Conservation (phyloP, 2,329 filamentous ascomycete genomes). For the Aquanectria penicillioides region DNA sequence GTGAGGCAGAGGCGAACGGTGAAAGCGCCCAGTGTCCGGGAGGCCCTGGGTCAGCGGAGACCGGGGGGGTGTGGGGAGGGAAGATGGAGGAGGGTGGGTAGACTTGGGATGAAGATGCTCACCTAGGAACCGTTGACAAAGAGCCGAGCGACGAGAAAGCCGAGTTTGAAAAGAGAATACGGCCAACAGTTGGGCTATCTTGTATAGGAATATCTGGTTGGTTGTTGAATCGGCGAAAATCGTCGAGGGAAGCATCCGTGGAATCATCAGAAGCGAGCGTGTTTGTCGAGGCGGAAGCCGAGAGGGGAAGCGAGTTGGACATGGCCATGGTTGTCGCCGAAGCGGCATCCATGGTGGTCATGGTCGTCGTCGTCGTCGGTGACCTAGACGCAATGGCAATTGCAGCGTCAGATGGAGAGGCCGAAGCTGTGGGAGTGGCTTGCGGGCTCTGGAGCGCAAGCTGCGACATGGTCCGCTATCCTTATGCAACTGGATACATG, state of each 20-base stretch:
- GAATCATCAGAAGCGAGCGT: neutral
- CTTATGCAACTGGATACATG: slow-evolving; percentile 42
- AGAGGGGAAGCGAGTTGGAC: slow-evolving; percentile 14
- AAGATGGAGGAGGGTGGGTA: slow-evolving; percentile 22
- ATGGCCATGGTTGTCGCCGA: slow-evolving; percentile 17
- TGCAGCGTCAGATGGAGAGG: slow-evolving; percentile 14
- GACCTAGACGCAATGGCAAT: slow-evolving; percentile 10
- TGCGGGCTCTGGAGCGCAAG: slow-evolving; percentile 59
- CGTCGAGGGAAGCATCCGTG: slow-evolving; percentile 19
- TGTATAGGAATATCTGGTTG: slow-evolving; percentile 42
- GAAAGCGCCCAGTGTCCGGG: slow-evolving; percentile 33
- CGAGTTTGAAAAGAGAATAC: slow-evolving; percentile 39
- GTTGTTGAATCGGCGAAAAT: slow-evolving; percentile 29
- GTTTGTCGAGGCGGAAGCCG: slow-evolving; percentile 25
- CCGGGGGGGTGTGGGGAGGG: slow-evolving; percentile 35
- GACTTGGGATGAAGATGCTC: slow-evolving; percentile 39
- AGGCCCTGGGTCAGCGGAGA: slow-evolving; percentile 33
- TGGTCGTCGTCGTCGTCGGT: slow-evolving; percentile 8
- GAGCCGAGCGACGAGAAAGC: slow-evolving; percentile 34
- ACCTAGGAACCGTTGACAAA: slow-evolving; percentile 41
- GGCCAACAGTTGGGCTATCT: slow-evolving; percentile 60
- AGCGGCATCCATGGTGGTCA: no score
- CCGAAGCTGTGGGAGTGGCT: slow-evolving; percentile 37
- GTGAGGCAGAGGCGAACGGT: slow-evolving; percentile 36
- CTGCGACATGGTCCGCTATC: slow-evolving; percentile 63